Base-by-base conservation (phyloP, 306 rosid species). In the Cucurbita pepo region DNA sequence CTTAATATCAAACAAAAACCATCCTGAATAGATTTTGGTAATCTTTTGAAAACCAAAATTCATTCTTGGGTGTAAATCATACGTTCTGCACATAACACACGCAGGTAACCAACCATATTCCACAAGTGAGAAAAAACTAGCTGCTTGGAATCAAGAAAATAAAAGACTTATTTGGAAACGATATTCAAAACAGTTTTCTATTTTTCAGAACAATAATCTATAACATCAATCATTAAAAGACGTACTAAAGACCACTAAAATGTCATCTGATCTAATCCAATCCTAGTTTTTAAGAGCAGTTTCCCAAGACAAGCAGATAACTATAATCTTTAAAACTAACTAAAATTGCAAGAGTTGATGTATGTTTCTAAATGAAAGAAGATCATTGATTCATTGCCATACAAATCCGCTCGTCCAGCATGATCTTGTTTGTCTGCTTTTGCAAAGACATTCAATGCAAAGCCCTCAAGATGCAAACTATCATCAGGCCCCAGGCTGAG, bases 351-450 rank as follows among this genome's bases (percentile, higher is more conserved):
- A n/a, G 37, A 37, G 12, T 37, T 18, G 18, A 56, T 11, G 19
- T 21, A 72, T 38, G 9, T 36, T 71, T 67, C 13, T 14, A 56
- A 51, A 51, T 47, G 56, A 69, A 75, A 45, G 55, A 60, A n/a
- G 14, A 67, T 47, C 43, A 34, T 34, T 38, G 78, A 7, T 53
- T 47, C 44, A 16, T 13, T 38, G 74, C 40, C 91, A 34, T 83
- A 95, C 99, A 95, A 79, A 82, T 95, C 99, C 19, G 97, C 90
- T 81, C 95, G 87, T 45, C 96, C 96, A 54, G 96, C 90, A 78
- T 86, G 97, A 79, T 95, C 99, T 80, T 95, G 97, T 86, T 95
- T 95, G 82, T 95, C 99, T 65, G 99, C 99, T 82, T 88, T 95
- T 4, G 75, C 91, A 78, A 95, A 95, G 75, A 91, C 97, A 81